Percentiles rank a stretch among this genome's conserved stretches.
phyloP scores from a whole-genome alignment of 2,329 filamentous ascomycete species.

The Shiraia bambusicola region DNA sequence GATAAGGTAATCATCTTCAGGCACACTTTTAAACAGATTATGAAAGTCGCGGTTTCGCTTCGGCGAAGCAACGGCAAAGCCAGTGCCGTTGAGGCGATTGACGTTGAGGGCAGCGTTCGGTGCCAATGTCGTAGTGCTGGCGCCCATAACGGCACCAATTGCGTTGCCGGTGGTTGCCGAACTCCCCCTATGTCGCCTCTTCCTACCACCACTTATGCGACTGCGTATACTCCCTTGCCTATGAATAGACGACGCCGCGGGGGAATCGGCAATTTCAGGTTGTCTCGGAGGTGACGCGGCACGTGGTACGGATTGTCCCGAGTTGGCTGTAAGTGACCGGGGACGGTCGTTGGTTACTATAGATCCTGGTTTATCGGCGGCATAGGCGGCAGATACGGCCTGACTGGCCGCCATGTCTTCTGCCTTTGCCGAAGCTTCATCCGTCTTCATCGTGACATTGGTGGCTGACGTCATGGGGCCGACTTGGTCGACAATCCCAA shows the following conservation, averaged over 20 bases:
- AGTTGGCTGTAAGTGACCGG: conserved; percentile 43
- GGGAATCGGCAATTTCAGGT: conserved; percentile 66
- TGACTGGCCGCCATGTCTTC: conserved; percentile 62
- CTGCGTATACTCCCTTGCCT: conserved; percentile 54
- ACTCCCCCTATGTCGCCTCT: conserved; percentile 77
- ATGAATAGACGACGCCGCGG: conserved; percentile 53
- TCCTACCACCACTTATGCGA: conserved; percentile 54
- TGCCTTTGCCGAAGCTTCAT: conserved; percentile 57
- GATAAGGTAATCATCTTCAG: conserved; percentile 96
- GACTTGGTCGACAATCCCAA: conserved; percentile 70
- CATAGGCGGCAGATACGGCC: conserved; percentile 63
- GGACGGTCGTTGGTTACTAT: conserved; percentile 40
- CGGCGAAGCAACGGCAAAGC: conserved; percentile 93
- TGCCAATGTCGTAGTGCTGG: conserved; percentile 69
- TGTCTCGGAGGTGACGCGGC: conserved; percentile 59
- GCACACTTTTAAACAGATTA: conserved; percentile 88
- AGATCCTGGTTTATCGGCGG: conserved; percentile 43
- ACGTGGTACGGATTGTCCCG: conserved; percentile 28
- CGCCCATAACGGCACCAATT: conserved; percentile 70
- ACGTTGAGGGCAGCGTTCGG: conserved; percentile 62
- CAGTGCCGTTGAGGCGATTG: conserved; percentile 86
- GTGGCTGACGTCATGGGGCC: conserved; percentile 61
- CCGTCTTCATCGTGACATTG: conserved; percentile 54
- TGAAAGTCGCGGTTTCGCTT: conserved; percentile 97
- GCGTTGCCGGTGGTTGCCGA: conserved; percentile 66